Base-by-base conservation (phyloP, 345 rosid genomes). In the Mangifera indica region DNA sequence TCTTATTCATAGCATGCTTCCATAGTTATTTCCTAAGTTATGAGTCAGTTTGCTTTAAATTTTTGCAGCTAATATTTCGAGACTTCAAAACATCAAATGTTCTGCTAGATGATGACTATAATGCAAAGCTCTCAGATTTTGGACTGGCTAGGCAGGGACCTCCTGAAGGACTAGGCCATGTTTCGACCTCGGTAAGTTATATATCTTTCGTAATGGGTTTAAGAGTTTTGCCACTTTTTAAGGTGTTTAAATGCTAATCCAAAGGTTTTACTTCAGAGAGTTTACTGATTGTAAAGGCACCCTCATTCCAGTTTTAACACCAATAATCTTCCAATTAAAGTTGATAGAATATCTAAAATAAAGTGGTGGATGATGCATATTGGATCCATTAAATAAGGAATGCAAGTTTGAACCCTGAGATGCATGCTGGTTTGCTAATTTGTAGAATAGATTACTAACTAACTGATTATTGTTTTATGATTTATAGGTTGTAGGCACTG, bases 111-210 rank as follows among this genome's bases (percentile, higher is more conserved):
- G 93, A 89, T 81, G 88, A 88, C 52, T 89, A 89, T 76, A 79
- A 85, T 53, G 98, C 99, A 4, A 95, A 95, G 74, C 96, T 95
- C 76, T 95, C 99, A 5, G 98, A 95, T 79, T 95, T 92, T 69
- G 99, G 99, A 80, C 73, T 95, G 72, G 99, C 98, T 53, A 86
- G 98, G 74, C 90, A 84, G 83, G 99, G 99, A 73, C 98, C 99
- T 22, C 83, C 93, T 8, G 91, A 90, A 78, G 97, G 98, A 66
- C 85, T 79, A 45, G 90, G 93, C 55, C 97, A 95, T 81, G 88
- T 95, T 70, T 92, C 97, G 8, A 92, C 98, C 71, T 59, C 91
- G 57, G 99, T 92, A 81, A 88, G 96, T 26, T 64, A 29, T 29
- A 29, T 32, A 18, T 37, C 60, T 63, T 44, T 69, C 20, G 26